phyloP scores from a whole-genome alignment of 805 yeast species.

The Danielia oregonensis region DNA sequence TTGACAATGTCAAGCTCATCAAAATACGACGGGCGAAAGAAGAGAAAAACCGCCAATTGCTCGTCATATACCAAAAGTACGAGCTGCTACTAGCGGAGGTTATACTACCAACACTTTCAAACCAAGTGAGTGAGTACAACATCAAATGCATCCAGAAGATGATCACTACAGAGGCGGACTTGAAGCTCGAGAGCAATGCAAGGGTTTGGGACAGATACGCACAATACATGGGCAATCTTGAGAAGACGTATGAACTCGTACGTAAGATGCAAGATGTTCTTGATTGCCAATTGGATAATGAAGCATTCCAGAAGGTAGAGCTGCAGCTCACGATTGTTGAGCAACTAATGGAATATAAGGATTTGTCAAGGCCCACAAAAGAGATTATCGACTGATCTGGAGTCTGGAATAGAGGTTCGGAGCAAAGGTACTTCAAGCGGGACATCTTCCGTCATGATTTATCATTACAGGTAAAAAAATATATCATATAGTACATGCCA shows the following conservation, averaged over 20 bases:
- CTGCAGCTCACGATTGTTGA: slow-evolving; percentile 12
- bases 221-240: slow-evolving; percentile 8
- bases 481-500: too few species aligned
- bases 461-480: too few species aligned
- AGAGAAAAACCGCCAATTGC: slow-evolving; percentile 22
- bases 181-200: slow-evolving; percentile 2
- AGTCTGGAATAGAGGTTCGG: too few species aligned
- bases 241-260: slow-evolving; percentile 2
- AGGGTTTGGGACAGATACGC: slow-evolving; percentile 11
- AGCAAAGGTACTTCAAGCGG: too few species aligned
- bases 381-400: too few species aligned
- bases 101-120: slow-evolving; percentile 27
- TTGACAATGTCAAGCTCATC: slow-evolving; percentile 26
- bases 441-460: too few species aligned
- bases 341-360: slow-evolving; percentile 1
- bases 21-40: slow-evolving; percentile 16
- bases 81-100: slow-evolving; percentile 25
- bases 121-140: slow-evolving; percentile 13
- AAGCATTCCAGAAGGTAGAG: slow-evolving; percentile 7
- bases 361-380: neutral
- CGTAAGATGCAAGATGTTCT: slow-evolving; percentile 4
- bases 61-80: slow-evolving; percentile 23
- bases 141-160: slow-evolving; percentile 1
- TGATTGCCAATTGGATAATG: slow-evolving; percentile 5
- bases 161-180: neutral